These are phyloP conservation scores for Stylonectria norvegica DNA, from an alignment of 2,329 filamentous ascomycete genomes.

Conservation along the genomic window DNA sequence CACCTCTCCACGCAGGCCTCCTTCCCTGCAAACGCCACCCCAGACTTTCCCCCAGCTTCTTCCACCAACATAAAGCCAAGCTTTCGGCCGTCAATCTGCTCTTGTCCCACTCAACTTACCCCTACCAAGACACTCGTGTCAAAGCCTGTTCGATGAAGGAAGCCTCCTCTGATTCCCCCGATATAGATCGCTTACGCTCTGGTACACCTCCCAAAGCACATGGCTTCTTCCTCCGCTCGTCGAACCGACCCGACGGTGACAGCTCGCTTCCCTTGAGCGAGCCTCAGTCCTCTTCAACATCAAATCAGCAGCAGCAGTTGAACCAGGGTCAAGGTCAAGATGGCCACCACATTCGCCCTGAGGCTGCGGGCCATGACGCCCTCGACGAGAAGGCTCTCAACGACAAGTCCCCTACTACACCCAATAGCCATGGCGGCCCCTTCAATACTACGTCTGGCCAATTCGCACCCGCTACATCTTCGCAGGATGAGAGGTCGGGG, in stretches of 20 bases:
- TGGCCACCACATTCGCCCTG: slow-evolving; percentile 1
- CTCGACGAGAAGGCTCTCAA: slow-evolving; percentile 10
- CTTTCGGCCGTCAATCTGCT: slow-evolving; percentile 11
- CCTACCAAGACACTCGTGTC: slow-evolving; percentile 3
- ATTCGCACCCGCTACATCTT: slow-evolving; percentile 40
- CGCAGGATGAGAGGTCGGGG: slow-evolving; percentile 54
- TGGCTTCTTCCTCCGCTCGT: slow-evolving; percentile 43
- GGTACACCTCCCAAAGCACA: slow-evolving; percentile 53
- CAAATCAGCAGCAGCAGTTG: slow-evolving; percentile 28
- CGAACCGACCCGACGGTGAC: slow-evolving; percentile 13
- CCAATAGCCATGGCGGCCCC: slow-evolving; percentile 16
- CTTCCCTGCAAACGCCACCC: not conserved
- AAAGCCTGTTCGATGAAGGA: slow-evolving; percentile 58
- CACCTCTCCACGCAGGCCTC: no score
- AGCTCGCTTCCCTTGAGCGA: slow-evolving; percentile 1
- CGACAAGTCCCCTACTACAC: slow-evolving; percentile 13
- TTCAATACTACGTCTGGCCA: slow-evolving; percentile 24
- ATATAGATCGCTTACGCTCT: slow-evolving; percentile 56
- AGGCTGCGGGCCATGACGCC: not conserved
- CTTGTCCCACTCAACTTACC: slow-evolving; percentile 10
- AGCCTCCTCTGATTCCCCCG: slow-evolving; percentile 51
- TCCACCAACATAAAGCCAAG: slow-evolving; percentile 23
- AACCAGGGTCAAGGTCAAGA: slow-evolving; percentile 23
- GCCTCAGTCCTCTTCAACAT: slow-evolving; percentile 34
- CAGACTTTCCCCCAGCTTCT: slow-evolving; percentile 2